These are phyloP conservation scores for Kwoniella sp. DNA, from an alignment of 768 basidiomycete genomes.

Conservation along the genomic window DNA sequence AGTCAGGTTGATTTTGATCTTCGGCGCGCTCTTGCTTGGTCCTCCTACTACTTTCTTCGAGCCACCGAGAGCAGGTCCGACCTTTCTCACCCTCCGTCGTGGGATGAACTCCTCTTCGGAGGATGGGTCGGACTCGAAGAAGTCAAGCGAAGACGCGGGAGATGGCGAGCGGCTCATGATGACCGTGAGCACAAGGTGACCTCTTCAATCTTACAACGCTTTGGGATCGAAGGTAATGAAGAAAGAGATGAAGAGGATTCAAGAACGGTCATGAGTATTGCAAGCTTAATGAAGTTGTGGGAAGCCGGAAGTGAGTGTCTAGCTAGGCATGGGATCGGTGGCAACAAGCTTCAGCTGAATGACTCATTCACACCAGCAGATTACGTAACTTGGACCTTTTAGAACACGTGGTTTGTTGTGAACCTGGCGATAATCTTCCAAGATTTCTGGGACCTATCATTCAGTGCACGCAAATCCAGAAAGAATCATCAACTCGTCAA, in stretches of 20 bases:
- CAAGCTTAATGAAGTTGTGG: no score
- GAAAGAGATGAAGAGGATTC: neutral
- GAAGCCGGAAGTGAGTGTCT: neutral
- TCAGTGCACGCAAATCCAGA: no score
- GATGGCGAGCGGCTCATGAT: constrained; percentile 46
- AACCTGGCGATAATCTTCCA: neutral
- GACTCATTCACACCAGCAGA: neutral
- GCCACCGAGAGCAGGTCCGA: constrained; percentile 21
- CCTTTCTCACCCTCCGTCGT: constrained; percentile 3
- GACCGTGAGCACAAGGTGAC: neutral
- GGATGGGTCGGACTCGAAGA: constrained; percentile 40
- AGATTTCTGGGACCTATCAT: constrained; percentile 11
- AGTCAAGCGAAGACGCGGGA: constrained; percentile 48
- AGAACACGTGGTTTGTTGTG: neutral
- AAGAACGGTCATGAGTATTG: neutral
- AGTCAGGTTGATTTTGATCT: constrained; percentile 46
- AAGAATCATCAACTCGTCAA: neutral
- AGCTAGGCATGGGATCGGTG: constrained; percentile 3
- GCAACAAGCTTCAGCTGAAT: neutral
- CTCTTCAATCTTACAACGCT: neutral
- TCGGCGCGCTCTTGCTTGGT: constrained; percentile 17
- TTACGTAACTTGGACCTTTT: neutral
- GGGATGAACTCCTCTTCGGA: constrained; percentile 45
- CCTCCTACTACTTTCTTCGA: constrained; percentile 21
- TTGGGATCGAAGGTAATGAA: neutral